Conservation (phyloP, 495 filamentous ascomycete species). For the Penicillium pancosmium region DNA sequence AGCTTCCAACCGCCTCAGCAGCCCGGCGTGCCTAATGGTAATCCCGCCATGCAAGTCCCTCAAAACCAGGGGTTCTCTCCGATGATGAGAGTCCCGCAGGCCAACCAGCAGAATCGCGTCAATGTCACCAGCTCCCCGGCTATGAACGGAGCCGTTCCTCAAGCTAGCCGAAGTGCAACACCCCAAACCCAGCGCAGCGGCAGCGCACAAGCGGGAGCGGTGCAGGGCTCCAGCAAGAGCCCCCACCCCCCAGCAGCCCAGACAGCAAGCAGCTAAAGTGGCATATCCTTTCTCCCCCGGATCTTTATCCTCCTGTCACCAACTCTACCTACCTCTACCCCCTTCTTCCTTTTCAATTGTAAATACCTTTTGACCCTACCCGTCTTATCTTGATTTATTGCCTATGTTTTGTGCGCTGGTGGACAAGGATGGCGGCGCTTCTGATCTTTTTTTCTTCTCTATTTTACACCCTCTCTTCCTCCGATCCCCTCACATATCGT, state of each 20-base stretch:
- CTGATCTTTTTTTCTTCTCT: conserved; percentile 18
- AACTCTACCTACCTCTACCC: conserved; percentile 1
- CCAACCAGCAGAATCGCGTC: conserved; percentile 46
- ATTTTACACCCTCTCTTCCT: conserved; percentile 13
- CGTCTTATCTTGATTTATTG: conserved; percentile 29
- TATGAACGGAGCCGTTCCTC: conserved; percentile 43
- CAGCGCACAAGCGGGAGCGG: conserved; percentile 41
- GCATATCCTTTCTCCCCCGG: background rate
- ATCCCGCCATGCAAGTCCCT: conserved; percentile 44
- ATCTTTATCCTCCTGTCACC: conserved; percentile 1
- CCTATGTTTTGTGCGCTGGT: conserved; percentile 17
- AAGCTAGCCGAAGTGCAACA: conserved; percentile 50
- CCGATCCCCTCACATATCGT: conserved; percentile 14
- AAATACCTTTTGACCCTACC: conserved; percentile 37
- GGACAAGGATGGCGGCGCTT: conserved; percentile 24
- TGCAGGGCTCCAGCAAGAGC: conserved; percentile 45
- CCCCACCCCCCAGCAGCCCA: conserved; percentile 50
- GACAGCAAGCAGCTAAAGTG: conserved; percentile 36
- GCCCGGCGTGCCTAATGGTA: conserved; percentile 34
- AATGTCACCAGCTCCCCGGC: conserved; percentile 42
- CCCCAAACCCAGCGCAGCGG: conserved; percentile 54
- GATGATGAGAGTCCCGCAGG: conserved; percentile 71
- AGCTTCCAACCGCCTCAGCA: conserved; percentile 43
- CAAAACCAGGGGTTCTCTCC: conserved; percentile 72
- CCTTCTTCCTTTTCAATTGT: conserved; percentile 34